A percentile compares a stretch with the other conserved stretches of the same genome.
phyloP scores from a whole-genome alignment of 768 basidiomycete genomes.

The Podaxis sp. region DNA sequence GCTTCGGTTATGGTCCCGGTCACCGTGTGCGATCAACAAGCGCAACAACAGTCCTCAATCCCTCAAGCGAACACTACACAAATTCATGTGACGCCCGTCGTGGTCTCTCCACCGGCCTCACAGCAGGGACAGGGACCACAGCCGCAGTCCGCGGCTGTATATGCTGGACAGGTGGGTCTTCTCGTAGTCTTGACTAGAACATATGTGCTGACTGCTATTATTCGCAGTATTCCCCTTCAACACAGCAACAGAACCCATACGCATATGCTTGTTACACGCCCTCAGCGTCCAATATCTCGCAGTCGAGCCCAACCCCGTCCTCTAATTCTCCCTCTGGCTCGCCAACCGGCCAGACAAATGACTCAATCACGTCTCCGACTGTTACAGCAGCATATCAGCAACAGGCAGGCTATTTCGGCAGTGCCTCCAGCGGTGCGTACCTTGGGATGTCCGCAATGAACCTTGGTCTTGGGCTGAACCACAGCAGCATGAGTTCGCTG shows the following conservation, averaged over 20 bases:
- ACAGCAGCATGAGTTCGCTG: conserved; percentile 1
- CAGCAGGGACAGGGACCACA: conserved; percentile 9
- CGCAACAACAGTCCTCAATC: conserved; percentile 9
- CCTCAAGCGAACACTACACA: background rate
- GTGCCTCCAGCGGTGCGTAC: conserved; percentile 2
- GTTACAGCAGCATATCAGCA: conserved; percentile 2
- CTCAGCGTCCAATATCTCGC: background rate
- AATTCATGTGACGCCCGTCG: conserved; percentile 3
- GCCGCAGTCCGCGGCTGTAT: background rate
- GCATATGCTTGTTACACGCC: conserved; percentile 9
- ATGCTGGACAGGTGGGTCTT: conserved; percentile 7
- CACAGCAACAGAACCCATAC: conserved; percentile 8
- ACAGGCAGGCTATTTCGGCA: background rate
- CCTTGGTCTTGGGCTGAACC: conserved; percentile 1
- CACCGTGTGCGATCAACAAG: conserved; percentile 18
- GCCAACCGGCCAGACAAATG: background rate
- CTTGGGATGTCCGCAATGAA: conserved; percentile 2
- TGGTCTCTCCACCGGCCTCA: background rate
- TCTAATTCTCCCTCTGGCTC: background rate
- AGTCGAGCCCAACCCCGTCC: background rate
- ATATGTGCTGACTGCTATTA: background rate
- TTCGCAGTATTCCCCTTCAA: conserved; percentile 3
- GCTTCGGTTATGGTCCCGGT: conserved; percentile 20
- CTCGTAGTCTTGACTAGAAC: background rate
- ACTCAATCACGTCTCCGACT: background rate